Conservation (phyloP, 345 rosid genomes). For the Cardiospermum halicacabum region DNA sequence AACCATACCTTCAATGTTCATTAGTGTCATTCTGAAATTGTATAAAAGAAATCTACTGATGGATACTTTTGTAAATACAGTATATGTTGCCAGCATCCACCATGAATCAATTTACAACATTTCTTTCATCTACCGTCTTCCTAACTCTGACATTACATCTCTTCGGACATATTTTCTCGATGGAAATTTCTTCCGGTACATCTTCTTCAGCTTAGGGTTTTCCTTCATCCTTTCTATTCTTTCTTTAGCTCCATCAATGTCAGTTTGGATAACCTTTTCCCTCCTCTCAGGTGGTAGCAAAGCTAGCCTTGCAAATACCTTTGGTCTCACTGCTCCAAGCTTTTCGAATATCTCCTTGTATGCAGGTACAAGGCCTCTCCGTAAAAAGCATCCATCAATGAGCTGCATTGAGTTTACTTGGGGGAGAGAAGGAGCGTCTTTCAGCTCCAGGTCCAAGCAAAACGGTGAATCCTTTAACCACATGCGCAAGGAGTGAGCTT, state of each 20-base stretch:
- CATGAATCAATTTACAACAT: not conserved
- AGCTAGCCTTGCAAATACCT: constrained; percentile 82
- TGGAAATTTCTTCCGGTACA: constrained; percentile 14
- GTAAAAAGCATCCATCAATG: constrained; percentile 74
- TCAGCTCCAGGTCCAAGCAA: constrained; percentile 87
- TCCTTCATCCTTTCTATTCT: constrained; percentile 55
- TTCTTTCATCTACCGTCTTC: not conserved
- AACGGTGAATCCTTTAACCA: constrained; percentile 98
- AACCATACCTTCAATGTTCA: too few relatives aligned
- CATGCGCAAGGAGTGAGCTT: constrained; percentile 92
- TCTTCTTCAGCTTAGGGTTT: constrained; percentile 21
- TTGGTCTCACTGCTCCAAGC: constrained; percentile 75
- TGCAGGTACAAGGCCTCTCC: constrained; percentile 87
- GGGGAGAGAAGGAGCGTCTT: constrained; percentile 59
- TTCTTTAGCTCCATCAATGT: constrained; percentile 59
- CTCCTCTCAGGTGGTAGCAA: constrained; percentile 65
- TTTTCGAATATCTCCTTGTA: constrained; percentile 75
- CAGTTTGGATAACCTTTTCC: constrained; percentile 63
- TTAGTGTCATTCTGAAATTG: too few relatives aligned
- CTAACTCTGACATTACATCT: constrained; percentile 13
- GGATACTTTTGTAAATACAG: too few relatives aligned
- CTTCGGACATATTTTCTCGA: constrained; percentile 25
- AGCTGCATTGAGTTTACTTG: constrained; percentile 75
- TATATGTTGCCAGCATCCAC: too few relatives aligned
- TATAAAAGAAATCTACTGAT: too few relatives aligned